A percentile compares a stretch with the other conserved stretches of the same genome.
Evolutionary conservation across 345 rosid genomes (phyloP).

Genomic region (Cardamine occulta): DNA sequence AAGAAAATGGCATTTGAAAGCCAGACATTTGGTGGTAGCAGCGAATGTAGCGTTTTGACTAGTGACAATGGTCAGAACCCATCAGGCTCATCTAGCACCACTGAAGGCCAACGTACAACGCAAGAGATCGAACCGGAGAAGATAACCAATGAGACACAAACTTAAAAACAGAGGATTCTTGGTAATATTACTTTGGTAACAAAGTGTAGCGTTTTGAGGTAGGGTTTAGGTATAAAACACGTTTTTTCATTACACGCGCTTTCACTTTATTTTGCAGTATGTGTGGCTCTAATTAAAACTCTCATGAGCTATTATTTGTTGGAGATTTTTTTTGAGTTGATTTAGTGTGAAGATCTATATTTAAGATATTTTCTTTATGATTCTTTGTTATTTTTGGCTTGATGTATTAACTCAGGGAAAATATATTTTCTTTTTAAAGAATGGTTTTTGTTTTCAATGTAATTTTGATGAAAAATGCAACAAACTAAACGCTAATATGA

Average conservation of each 20-base stretch:
- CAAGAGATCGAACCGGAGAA: constrained; percentile 52
- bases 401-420: neutral
- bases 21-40: constrained; percentile 55
- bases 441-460: neutral
- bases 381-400: constrained; percentile 15
- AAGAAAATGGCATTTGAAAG: constrained; percentile 71
- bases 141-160: constrained; percentile 23
- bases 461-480: neutral
- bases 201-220: neutral
- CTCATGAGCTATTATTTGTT: neutral
- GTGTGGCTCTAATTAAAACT: constrained; percentile 29
- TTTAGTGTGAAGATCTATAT: constrained; percentile 24
- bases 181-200: neutral
- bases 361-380: neutral
- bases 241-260: constrained; percentile 8
- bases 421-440: neutral
- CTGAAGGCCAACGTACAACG: constrained; percentile 58
- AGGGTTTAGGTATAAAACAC: constrained; percentile 24
- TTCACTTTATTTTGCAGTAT: constrained; percentile 12
- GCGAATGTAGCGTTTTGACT: constrained; percentile 53
- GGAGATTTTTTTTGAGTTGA: constrained; percentile 6
- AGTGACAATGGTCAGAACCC: constrained; percentile 57
- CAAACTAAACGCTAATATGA: neutral
- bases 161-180: constrained; percentile 11
- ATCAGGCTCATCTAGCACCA: constrained; percentile 57